These are phyloP conservation scores for Monosporascus cannonballus DNA, from an alignment of 2,329 filamentous ascomycete species.

Conservation along the genomic window DNA sequence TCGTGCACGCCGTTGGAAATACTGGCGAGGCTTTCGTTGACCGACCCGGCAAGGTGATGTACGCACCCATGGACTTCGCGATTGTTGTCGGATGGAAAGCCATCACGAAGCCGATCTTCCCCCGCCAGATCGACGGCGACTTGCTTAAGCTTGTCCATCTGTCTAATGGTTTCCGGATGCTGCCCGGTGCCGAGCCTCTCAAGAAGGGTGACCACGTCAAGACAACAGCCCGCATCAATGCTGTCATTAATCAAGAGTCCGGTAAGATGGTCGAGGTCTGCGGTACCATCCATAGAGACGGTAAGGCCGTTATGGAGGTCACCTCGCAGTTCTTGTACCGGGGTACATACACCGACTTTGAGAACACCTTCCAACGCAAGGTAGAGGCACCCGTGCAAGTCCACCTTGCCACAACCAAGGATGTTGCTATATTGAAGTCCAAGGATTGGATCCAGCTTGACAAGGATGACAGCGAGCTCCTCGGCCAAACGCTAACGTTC, in stretches of 20 bases:
- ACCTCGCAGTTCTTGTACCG: slow-evolving; percentile 98
- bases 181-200: slow-evolving; percentile 87
- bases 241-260: slow-evolving; percentile 95
- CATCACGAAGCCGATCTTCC: slow-evolving; percentile 99
- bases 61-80: slow-evolving; percentile 97
- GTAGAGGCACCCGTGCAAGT: slow-evolving; percentile 92
- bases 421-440: slow-evolving; percentile 86
- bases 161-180: slow-evolving; percentile 97
- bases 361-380: slow-evolving; percentile 99
- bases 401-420: slow-evolving; percentile 78
- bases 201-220: slow-evolving; percentile 93
- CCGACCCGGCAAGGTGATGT: slow-evolving; percentile 86
- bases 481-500: slow-evolving; percentile 93
- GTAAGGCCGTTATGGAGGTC: slow-evolving; percentile 90
- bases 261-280: slow-evolving; percentile 99
- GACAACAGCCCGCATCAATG: slow-evolving; percentile 93
- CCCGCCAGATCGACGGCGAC: slow-evolving; percentile 90
- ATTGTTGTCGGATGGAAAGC: slow-evolving; percentile 99
- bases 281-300: slow-evolving; percentile 83
- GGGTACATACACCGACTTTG: slow-evolving; percentile 83
- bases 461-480: slow-evolving; percentile 69
- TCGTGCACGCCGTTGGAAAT: slow-evolving; percentile 98
- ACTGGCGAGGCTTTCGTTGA: slow-evolving; percentile 97
- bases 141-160: slow-evolving; percentile 93
- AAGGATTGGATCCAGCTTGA: slow-evolving; percentile 98